A percentile compares a stretch with the other conserved stretches of the same genome.
These are phyloP conservation scores for Podaxis pistillaris DNA, from an alignment of 768 basidiomycete genomes.

Conservation along the genomic window DNA sequence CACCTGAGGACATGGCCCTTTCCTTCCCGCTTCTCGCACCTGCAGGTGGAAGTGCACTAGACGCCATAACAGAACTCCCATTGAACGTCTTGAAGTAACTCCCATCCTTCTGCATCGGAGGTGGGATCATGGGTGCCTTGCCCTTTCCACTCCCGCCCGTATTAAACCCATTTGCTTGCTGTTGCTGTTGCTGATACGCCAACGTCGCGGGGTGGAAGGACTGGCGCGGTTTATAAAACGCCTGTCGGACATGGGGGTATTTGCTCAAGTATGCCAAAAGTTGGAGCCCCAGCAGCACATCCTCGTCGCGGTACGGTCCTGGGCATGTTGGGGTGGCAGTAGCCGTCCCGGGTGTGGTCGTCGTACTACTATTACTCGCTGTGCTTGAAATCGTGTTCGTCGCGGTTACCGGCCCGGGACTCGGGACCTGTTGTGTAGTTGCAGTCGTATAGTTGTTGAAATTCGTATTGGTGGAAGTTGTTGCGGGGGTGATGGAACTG, in stretches of 20 bases:
- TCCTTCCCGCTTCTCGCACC: conserved; percentile 16
- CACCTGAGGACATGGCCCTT: conserved; percentile 12
- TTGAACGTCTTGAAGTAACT: conserved; percentile 15
- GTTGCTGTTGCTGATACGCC: conserved; percentile 24
- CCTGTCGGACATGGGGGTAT: conserved; percentile 94
- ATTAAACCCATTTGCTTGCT: background rate
- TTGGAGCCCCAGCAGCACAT: conserved; percentile 87
- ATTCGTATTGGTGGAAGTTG: background rate
- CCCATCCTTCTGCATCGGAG: conserved; percentile 12
- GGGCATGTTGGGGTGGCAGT: conserved; percentile 29
- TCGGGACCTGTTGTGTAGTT: conserved; percentile 1
- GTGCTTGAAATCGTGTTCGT: conserved; percentile 24
- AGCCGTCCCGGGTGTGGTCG: conserved; percentile 27
- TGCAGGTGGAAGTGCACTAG: background rate
- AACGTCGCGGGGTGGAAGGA: conserved; percentile 79
- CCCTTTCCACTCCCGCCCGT: conserved; percentile 39
- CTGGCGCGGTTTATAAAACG: conserved; percentile 87
- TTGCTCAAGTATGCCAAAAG: conserved; percentile 96
- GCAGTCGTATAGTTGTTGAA: conserved; percentile 5
- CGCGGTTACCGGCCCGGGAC: conserved; percentile 15
- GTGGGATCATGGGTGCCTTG: conserved; percentile 32
- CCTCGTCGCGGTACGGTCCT: conserved; percentile 90
- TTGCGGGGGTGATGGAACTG: background rate
- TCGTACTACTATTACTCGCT: conserved; percentile 1
- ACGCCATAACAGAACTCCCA: conserved; percentile 9